A percentile compares a stretch with the other conserved stretches of the same genome.
Conservation (phyloP, 495 filamentous ascomycete genomes). For the Hypoxylon crocopeplum region DNA sequence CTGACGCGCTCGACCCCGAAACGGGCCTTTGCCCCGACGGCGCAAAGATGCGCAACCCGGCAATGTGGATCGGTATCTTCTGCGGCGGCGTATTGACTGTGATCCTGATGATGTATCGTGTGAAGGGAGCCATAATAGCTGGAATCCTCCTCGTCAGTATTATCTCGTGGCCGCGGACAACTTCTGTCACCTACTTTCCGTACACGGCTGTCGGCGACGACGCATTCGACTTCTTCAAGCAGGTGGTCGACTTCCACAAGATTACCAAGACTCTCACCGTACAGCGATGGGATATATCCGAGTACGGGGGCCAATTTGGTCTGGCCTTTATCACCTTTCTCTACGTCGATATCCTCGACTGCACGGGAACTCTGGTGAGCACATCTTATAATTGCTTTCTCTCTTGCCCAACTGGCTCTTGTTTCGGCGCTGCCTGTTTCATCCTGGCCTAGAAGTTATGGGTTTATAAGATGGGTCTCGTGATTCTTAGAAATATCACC, state of each 20-base stretch:
- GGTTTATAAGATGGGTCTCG: too few relatives aligned
- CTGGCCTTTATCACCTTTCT: slow-evolving; percentile 83
- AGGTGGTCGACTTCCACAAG: slow-evolving; percentile 80
- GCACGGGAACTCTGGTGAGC: slow-evolving; percentile 67
- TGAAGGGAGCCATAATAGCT: slow-evolving; percentile 81
- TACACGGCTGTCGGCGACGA: slow-evolving; percentile 68
- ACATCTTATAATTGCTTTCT: background rate
- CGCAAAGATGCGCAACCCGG: slow-evolving; percentile 75
- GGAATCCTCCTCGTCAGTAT: slow-evolving; percentile 83
- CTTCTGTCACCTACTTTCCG: slow-evolving; percentile 78
- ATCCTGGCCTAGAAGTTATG: too few relatives aligned
- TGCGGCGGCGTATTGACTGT: slow-evolving; percentile 78
- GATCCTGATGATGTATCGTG: slow-evolving; percentile 79
- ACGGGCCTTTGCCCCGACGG: slow-evolving; percentile 57
- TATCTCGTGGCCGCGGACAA: slow-evolving; percentile 80
- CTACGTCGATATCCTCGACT: slow-evolving; percentile 84
- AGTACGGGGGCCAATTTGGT: slow-evolving; percentile 70
- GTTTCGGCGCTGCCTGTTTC: background rate
- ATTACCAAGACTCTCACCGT: slow-evolving; percentile 70
- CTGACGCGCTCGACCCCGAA: slow-evolving; percentile 33
- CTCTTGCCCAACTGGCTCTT: background rate
- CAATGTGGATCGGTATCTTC: slow-evolving; percentile 86
- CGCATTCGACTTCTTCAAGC: slow-evolving; percentile 81
- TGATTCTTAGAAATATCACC: too few relatives aligned
- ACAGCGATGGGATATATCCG: slow-evolving; percentile 71